Evolutionary conservation across 108 stramenopile species (phyloP).

Genomic region (Fragilaria crotonensis): DNA sequence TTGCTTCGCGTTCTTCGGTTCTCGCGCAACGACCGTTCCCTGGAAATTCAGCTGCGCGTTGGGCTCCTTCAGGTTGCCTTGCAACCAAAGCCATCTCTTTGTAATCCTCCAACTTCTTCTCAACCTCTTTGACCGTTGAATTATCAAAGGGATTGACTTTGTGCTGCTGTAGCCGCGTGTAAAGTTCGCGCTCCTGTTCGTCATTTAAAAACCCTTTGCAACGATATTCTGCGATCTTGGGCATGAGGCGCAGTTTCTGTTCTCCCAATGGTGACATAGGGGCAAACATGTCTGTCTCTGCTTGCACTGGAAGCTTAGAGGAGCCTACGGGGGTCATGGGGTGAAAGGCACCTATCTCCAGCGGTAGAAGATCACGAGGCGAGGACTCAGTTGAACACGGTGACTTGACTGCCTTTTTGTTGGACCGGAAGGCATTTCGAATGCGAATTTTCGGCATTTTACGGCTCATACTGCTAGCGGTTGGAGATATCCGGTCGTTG

Average conservation of each 20-base stretch:
- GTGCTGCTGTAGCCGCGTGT: background rate
- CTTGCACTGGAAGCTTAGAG: background rate
- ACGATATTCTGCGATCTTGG: conserved; percentile 6
- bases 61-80: no score
- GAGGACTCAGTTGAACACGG: background rate
- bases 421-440: background rate
- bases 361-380: background rate
- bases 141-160: background rate
- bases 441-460: background rate
- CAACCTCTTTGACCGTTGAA: background rate
- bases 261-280: conserved; percentile 1
- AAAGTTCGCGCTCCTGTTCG: background rate
- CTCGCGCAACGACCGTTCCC: no score
- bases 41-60: no score
- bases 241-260: background rate
- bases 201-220: background rate
- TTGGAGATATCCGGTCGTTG: background rate
- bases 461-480: background rate
- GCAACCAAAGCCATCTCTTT: no score
- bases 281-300: background rate
- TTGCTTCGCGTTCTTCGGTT: no score
- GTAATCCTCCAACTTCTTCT: background rate
- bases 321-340: background rate
- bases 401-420: background rate
- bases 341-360: background rate